Base-by-base conservation (phyloP, 139 green algal species). In the Diplosphaera chodatii region DNA sequence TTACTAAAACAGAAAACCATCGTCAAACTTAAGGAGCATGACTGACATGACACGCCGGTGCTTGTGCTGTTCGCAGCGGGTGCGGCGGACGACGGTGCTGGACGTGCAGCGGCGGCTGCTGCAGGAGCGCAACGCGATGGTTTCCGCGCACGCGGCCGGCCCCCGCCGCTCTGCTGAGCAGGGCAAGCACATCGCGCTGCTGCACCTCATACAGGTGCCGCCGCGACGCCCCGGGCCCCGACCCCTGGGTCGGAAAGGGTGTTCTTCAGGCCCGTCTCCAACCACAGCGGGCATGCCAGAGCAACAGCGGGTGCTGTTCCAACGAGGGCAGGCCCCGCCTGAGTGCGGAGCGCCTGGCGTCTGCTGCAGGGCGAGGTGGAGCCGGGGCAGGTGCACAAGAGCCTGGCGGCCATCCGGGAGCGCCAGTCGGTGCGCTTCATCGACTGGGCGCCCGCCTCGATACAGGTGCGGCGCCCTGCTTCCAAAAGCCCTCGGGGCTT, bases 51-150 rank as follows among this genome's bases (percentile, higher is more conserved):
- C n/a, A n/a, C n/a, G n/a, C n/a, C n/a, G n/a, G n/a, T 59, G 48
- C 16, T 59, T 59, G 48, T 59, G 94, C 80, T 21, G 3, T 18
- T 59, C 25, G 48, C 48, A 59, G 48, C 22, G 48, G 48, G 48
- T 59, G 66, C 55, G 13, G 41, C 66, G 22, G 74, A 98, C 94
- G 5, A 97, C 93, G 4, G 95, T 99, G 69, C 85, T 98, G 74
- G 95, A 99, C 78, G 96, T 99, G 10, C 98, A 99, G 95, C 82
- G 95, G 28, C 85, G 92, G 18, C 80, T 97, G 73, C 88, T 97
- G 71, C 90, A 98, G 86, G 86, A 87, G 63, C 97, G 98, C 85
- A 99, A 99, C 85, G 94, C 97, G 75, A 99, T 99, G 95, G 93
- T 98, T 69, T 84, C 77, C 13, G 69, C 81, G 25, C 41, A 78